Evolutionary conservation across 148 eudicot genomes (phyloP).

Genomic region (Rhododendron henanense): DNA sequence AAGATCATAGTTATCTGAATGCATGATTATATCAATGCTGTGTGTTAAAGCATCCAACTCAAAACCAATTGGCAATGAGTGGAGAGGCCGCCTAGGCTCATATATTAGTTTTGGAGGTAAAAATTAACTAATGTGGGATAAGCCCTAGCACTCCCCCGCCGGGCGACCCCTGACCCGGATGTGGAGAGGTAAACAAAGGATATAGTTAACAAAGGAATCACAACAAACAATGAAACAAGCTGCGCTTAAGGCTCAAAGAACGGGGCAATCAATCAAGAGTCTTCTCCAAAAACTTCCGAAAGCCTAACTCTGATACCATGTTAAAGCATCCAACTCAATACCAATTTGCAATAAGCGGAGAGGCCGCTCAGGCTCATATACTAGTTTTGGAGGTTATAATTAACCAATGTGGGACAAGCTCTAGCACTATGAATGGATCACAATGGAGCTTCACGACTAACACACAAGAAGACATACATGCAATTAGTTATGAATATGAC

Average conservation of each 20-base stretch:
- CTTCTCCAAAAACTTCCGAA: no score
- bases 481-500: neutral
- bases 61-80: neutral
- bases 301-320: no score
- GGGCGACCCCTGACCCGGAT: neutral
- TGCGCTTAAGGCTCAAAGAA: neutral
- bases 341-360: no score
- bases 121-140: neutral
- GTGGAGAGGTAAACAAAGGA: neutral
- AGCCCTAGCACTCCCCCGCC: neutral
- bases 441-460: neutral
- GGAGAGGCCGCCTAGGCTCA: neutral
- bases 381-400: no score
- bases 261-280: neutral
- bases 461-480: neutral
- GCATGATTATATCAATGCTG: neutral
- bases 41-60: neutral
- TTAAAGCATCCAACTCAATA: no score
- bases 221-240: neutral
- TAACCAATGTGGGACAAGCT: no score
- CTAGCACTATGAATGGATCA: neutral
- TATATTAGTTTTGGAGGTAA: neutral
- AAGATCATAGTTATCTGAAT: neutral
- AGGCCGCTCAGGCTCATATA: no score
- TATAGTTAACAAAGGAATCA: neutral